Percentiles rank a stretch among this genome's conserved stretches.
Evolutionary conservation across 2,329 filamentous ascomycete species (phyloP).

Genomic region (Cadophora gregata): DNA sequence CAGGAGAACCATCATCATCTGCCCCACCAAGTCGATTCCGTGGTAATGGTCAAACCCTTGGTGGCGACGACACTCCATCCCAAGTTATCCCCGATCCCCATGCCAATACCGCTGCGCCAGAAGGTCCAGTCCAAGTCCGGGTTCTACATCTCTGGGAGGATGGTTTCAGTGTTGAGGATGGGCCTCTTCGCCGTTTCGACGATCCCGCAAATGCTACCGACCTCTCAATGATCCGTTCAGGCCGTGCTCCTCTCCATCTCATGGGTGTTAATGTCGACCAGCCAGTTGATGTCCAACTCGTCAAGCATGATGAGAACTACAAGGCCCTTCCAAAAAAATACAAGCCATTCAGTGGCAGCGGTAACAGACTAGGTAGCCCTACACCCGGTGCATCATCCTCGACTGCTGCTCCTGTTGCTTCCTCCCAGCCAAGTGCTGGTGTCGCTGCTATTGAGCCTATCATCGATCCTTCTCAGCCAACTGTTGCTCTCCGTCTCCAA

Average conservation of each 20-base stretch:
- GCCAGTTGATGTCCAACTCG: slow-evolving; percentile 78
- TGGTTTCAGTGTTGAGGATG: slow-evolving; percentile 86
- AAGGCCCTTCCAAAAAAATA: slow-evolving; percentile 75
- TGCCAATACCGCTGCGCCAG: slow-evolving; percentile 34
- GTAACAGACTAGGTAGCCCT: slow-evolving; percentile 77
- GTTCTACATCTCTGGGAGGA: slow-evolving; percentile 82
- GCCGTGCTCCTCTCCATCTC: slow-evolving; percentile 77
- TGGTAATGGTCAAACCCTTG: slow-evolving; percentile 76
- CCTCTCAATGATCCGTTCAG: slow-evolving; percentile 76
- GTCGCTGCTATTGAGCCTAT: slow-evolving; percentile 47
- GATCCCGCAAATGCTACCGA: slow-evolving; percentile 77
- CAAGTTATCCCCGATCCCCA: slow-evolving; percentile 68
- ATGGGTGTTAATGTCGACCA: slow-evolving; percentile 79
- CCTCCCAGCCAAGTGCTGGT: slow-evolving; percentile 43
- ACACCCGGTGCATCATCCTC: slow-evolving; percentile 65
- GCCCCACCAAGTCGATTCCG: slow-evolving; percentile 62
- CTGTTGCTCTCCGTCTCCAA: slow-evolving; percentile 75
- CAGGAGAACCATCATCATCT: slow-evolving; percentile 56
- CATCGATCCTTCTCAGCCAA: slow-evolving; percentile 71
- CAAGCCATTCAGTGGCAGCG: slow-evolving; percentile 74
- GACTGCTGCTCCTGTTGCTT: slow-evolving; percentile 39
- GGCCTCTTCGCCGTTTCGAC: slow-evolving; percentile 77
- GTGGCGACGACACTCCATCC: slow-evolving; percentile 77
- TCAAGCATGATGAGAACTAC: slow-evolving; percentile 76
- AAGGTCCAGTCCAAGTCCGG: slow-evolving; percentile 59